Evolutionary conservation across 305 asterid species (phyloP).

Genomic region (Fraxinus velutina): DNA sequence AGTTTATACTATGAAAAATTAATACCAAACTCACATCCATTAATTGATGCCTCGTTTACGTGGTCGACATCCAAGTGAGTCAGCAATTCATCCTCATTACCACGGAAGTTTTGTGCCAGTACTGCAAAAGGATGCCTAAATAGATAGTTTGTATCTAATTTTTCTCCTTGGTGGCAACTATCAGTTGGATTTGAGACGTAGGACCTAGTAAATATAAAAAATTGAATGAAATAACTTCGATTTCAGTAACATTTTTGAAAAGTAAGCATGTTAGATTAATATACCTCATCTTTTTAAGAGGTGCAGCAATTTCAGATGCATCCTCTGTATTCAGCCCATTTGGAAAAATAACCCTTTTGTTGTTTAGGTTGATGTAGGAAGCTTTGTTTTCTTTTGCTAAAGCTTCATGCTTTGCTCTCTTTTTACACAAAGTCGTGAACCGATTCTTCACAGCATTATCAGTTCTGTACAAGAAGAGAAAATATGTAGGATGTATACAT

Average conservation of each 20-base stretch:
- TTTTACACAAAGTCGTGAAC: constrained; percentile 92
- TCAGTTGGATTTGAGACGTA: constrained; percentile 33
- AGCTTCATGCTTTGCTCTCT: constrained; percentile 86
- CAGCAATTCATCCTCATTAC: constrained; percentile 33
- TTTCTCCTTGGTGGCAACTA: constrained; percentile 37
- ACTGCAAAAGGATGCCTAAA: constrained; percentile 71
- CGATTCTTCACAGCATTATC: constrained; percentile 99
- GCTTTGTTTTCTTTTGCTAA: constrained; percentile 76
- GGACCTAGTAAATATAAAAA: constrained; percentile 45
- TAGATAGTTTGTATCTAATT: constrained; percentile 38
- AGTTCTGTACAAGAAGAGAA: constrained; percentile 45
- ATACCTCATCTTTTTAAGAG: constrained; percentile 77
- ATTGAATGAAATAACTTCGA: constrained; percentile 16
- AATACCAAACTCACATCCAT: constrained; percentile 38
- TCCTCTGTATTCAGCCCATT: constrained; percentile 38
- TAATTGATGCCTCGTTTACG: constrained; percentile 31
- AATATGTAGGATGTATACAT: not conserved
- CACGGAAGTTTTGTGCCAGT: constrained; percentile 50
- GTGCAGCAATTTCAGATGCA: constrained; percentile 46
- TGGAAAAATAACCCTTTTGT: constrained; percentile 77
- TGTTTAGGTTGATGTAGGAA: constrained; percentile 64
- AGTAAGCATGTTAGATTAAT: constrained; percentile 16
- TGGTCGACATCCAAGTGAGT: constrained; percentile 32
- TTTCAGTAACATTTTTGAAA: constrained; percentile 12
- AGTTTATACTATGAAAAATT: not conserved